Evolutionary conservation across 441 rosid genomes (phyloP), one percentile per base, ranked within the genome.

Genomic region (Pelargonium myrrhifolium): DNA sequence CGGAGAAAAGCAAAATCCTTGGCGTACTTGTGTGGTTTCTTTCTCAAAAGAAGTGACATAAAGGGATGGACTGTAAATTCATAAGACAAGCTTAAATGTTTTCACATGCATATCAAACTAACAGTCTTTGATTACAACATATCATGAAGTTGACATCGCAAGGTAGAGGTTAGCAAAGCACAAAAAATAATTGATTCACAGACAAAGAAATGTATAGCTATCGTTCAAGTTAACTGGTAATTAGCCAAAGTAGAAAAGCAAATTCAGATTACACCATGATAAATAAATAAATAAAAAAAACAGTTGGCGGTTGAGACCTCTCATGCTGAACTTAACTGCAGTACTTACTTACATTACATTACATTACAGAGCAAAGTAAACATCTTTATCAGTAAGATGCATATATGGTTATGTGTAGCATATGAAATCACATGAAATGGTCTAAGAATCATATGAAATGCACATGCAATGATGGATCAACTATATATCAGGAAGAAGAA

Each of bases 41-140:
- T 37, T 37, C 22, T 47, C 9, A 49, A 49, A 6, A 49, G 28
- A 47, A n/a, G 24, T 51, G 60, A 51, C 0, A 18, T 31, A 15
- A 68, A 22, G 37, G 9, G 11, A 7, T 8, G 49, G 12, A 51
- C 15, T 35, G n/a, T 17, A 7, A 1, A 0, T 9, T 2, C 17
- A 11, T 53, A 3, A 51, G 17, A 11, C 2, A 53, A 9, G 26
- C 18, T 24, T 67, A 60, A 72, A 61, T 72, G 66, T 56, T 4
- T 2, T 72, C 71, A 62, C 71, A 17, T 63, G 59, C n/a, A n/a
- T 66, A 20, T 66, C 66, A 58, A 65, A 40, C 70, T 65, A 35
- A 66, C 9, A 20, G 18, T 51, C 20, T 18, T 28, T 31, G 20
- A 22, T 47, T 53, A 47, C 8, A 35, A 35, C 40, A n/a, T n/a